A percentile compares a stretch with the other conserved stretches of the same genome.
Evolutionary conservation across 805 yeast genomes (phyloP).

Genomic region (Pichia eremophila): DNA sequence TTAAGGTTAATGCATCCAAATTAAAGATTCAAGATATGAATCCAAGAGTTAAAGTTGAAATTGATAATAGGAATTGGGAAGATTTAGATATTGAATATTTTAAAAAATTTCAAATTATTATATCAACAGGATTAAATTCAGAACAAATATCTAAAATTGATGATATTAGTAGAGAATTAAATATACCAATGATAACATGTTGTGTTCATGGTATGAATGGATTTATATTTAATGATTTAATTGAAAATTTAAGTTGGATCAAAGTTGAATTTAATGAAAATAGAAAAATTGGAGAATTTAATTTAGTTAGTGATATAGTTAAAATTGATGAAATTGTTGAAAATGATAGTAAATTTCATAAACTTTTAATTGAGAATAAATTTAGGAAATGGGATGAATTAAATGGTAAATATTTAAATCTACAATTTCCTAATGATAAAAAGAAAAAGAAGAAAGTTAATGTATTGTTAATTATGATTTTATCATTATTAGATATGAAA

Average conservation of each 20-base stretch:
- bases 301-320: conserved; percentile 34
- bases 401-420: conserved; percentile 3
- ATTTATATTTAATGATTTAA: conserved; percentile 69
- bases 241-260: conserved; percentile 47
- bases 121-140: conserved; percentile 58
- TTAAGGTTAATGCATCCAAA: conserved; percentile 45
- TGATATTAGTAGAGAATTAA: conserved; percentile 40
- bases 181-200: conserved; percentile 59
- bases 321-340: conserved; percentile 26
- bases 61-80: conserved; percentile 8
- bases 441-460: conserved; percentile 40
- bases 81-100: conserved; percentile 24
- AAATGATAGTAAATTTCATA: conserved; percentile 29
- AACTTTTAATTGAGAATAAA: conserved; percentile 27
- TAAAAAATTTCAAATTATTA: conserved; percentile 53
- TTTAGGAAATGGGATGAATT: conserved; percentile 29
- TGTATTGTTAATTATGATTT: conserved; percentile 48
- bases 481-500: conserved; percentile 45
- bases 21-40: conserved; percentile 63
- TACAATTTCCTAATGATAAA: conserved; percentile 13
- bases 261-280: conserved; percentile 41
- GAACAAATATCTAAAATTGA: conserved; percentile 41
- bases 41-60: conserved; percentile 55
- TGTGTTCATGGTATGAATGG: conserved; percentile 78
- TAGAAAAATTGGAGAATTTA: conserved; percentile 43